Conservation (phyloP, 768 basidiomycete species). For the Termitomyces sp. region DNA sequence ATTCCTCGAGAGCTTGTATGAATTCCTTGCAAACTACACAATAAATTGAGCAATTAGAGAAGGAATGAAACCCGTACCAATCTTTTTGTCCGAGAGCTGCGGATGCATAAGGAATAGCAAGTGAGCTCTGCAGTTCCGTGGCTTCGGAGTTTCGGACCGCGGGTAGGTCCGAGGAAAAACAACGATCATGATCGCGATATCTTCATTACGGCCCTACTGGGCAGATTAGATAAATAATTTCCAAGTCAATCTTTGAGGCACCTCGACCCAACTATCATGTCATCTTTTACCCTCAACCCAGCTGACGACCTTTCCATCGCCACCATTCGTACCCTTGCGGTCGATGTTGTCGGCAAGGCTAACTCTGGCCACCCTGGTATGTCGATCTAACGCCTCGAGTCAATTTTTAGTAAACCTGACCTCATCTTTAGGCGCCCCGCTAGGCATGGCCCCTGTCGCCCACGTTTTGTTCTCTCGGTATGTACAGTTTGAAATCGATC, state of each 20-base stretch:
- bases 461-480: slow-evolving; percentile 79
- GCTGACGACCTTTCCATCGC: slow-evolving; percentile 58
- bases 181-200: not conserved
- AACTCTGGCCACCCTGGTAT: slow-evolving; percentile 92
- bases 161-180: slow-evolving; percentile 4
- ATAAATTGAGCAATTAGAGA: slow-evolving; percentile 1
- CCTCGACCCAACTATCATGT: slow-evolving; percentile 31
- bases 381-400: slow-evolving; percentile 1
- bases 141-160: slow-evolving; percentile 13
- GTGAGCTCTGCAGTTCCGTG: not conserved
- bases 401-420: slow-evolving; percentile 1
- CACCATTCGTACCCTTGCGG: slow-evolving; percentile 73
- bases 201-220: not conserved
- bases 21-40: slow-evolving; percentile 66
- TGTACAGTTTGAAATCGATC: slow-evolving; percentile 2
- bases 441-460: slow-evolving; percentile 87
- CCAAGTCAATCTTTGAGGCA: slow-evolving; percentile 13
- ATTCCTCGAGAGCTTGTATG: slow-evolving; percentile 69
- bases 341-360: slow-evolving; percentile 75
- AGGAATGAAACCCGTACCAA: slow-evolving; percentile 32
- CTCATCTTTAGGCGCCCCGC: slow-evolving; percentile 67
- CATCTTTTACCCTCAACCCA: slow-evolving; percentile 31
- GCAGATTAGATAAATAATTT: slow-evolving; percentile 17
- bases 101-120: slow-evolving; percentile 50
- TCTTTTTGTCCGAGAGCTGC: slow-evolving; percentile 63